Evolutionary conservation across 2,329 filamentous ascomycete genomes (phyloP), one percentile per base, ranked within the genome.

Genomic region (Trichoderma brevicompactum): DNA sequence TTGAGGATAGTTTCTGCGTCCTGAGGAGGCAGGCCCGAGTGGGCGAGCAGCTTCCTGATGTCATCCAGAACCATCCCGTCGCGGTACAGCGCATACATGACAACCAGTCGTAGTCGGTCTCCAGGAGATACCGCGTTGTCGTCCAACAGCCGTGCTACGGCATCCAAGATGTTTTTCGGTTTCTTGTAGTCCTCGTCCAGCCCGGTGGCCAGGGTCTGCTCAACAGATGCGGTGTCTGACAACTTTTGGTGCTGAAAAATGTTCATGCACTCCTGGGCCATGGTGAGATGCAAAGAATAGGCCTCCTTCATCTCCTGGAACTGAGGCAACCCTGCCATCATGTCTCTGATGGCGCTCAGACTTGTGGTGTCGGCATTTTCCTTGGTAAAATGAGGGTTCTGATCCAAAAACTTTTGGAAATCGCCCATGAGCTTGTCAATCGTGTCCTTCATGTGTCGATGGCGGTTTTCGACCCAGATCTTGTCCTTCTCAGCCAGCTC

Each of bases 201-300:
- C 0, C 95, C 95, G 0, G 95, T 98, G 9, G 94, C 91, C 69
- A 99, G 83, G 34, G 88, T 92, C 82, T 98, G 95, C 78, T 99
- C 95, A 6, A 94, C 85, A 0, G 91, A 90, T 12, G 93, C 93
- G 65, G 98, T 83, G 73, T 99, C 95, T 7, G 91, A 85, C 7
- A 99, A 83, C 74, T 96, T 97, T 75, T 89, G 87, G 60, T 87
- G 82, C 74, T 96, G 89, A 72, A 99, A 99, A 43, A 91, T 87
- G 71, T 92, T 92, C 94, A 98, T 98, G 75, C 93, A 96, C 75
- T 97, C 93, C 75, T 97, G 91, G 1, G 95, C 95, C 94, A 99
- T 98, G 70, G 89, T 94, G 48, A 99, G 82, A 78, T 99, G 95
- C 62, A 99, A 81, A 0, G 94, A 95, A 77, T 98, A 99, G 1